These are phyloP conservation scores for Dillenia turbinata DNA, from an alignment of 164 flowering plant genomes.

Conservation along the genomic window DNA sequence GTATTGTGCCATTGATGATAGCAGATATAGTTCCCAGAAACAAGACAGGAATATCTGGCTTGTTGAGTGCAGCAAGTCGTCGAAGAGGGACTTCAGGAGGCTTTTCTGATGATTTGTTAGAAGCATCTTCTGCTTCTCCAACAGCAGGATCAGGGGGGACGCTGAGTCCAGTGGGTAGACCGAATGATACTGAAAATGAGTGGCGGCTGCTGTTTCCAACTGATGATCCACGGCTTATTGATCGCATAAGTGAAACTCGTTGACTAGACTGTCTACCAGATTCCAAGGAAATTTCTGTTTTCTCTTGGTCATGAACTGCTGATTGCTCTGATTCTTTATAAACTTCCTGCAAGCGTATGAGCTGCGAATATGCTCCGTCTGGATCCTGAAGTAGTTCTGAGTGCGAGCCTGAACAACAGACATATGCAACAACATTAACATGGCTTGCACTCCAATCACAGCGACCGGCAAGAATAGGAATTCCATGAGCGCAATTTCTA, in stretches of 20 bases:
- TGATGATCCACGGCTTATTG: constrained; percentile 43
- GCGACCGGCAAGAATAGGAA: no score
- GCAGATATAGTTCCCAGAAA: constrained; percentile 37
- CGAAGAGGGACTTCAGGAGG: constrained; percentile 31
- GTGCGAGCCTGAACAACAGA: constrained; percentile 47
- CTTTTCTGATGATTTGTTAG: constrained; percentile 1
- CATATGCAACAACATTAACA: not conserved
- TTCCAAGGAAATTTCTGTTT: constrained; percentile 16
- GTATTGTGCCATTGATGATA: constrained; percentile 31
- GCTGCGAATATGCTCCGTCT: constrained; percentile 66
- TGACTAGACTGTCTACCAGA: constrained; percentile 29
- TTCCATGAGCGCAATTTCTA: no score
- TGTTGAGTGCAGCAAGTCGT: constrained; percentile 49
- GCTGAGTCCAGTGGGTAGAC: constrained; percentile 21
- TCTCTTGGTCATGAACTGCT: constrained; percentile 14
- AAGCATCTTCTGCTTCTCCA: constrained; percentile 5
- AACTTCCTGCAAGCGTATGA: constrained; percentile 49
- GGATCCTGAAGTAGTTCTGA: constrained; percentile 47
- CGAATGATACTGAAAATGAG: constrained; percentile 34
- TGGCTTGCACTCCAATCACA: no score
- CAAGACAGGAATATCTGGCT: constrained; percentile 50
- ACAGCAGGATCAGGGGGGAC: constrained; percentile 6
- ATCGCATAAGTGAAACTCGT: constrained; percentile 18
- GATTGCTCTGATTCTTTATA: constrained; percentile 23
- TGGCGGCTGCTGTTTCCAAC: constrained; percentile 37